These are phyloP conservation scores for Boletus sensibilis DNA, from an alignment of 768 basidiomycete species.

Conservation along the genomic window DNA sequence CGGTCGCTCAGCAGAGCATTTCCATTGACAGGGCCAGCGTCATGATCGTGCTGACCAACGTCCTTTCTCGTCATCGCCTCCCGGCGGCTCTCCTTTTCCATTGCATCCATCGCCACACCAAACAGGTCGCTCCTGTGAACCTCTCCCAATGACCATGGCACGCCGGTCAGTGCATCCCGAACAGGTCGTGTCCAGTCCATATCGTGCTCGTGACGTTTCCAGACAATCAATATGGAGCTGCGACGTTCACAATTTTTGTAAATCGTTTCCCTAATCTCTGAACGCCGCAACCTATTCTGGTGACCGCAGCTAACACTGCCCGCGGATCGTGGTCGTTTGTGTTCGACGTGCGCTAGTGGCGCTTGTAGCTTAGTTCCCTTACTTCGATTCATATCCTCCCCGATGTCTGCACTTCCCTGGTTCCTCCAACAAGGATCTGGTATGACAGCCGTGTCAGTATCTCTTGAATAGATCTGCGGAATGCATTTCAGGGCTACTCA, in stretches of 20 bases:
- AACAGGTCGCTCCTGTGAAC: neutral
- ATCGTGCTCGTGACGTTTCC: neutral
- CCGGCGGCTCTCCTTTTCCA: neutral
- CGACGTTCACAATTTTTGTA: neutral
- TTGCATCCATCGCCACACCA: neutral
- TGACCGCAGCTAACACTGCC: neutral
- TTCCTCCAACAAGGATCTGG: no score
- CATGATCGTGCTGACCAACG: constrained; percentile 2
- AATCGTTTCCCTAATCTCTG: neutral
- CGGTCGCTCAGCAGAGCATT: neutral
- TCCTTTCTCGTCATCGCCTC: neutral
- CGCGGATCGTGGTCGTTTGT: neutral
- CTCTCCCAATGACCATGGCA: neutral
- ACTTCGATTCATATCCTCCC: neutral
- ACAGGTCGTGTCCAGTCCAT: neutral
- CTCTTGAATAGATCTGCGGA: neutral
- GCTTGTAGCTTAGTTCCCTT: neutral
- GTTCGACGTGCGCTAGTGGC: neutral
- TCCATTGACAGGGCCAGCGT: neutral
- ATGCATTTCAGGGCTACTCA: neutral
- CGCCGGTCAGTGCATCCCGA: neutral
- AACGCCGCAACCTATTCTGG: neutral
- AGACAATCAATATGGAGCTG: neutral
- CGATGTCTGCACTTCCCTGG: neutral
- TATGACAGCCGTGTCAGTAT: neutral